Base-by-base conservation (phyloP, 257 asterid species). In the Penstemon eatonii region DNA sequence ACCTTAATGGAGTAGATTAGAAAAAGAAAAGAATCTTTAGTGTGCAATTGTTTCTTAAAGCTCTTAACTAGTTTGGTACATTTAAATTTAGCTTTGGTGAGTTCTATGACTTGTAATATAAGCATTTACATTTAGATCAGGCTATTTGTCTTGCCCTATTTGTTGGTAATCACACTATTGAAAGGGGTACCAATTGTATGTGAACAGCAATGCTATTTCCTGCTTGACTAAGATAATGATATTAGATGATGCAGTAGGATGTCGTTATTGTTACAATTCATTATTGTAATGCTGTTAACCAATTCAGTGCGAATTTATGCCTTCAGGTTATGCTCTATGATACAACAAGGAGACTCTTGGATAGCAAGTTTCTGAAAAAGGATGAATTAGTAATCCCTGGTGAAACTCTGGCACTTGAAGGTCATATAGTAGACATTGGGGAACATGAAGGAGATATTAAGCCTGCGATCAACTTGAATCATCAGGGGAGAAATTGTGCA, bases 341-440 rank as follows among this genome's bases (percentile, higher is more conserved):
- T 66, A 77, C 66, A 57, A 83, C 84, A 72, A 77, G 85, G 82
- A 80, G 81, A 75, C 89, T 80, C 74, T 74, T 91, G 58, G 83
- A 74, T 50, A 81, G 88, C 84, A 83, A 82, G 78, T 87, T 89
- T 80, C 80, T 89, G 75, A 89, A 79, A 73, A 83, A 74, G 71
- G 83, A 84, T 76, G 97, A 87, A 77, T 43, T 50, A 13, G 79
- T 91, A 69, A 56, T 66, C 66, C 77, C 86, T 75, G 97, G 97
- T 54, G 82, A 78, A 81, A 81, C 89, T 8, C 73, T 91, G 36
- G 45, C 73, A 49, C 72, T 89, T 72, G 94, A 83, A 36, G 89
- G 94, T 57, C 80, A 87, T 80, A 71, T 84, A 69, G 95, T 87
- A 38, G 95, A 91, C 57, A 76, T 91, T 67, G 97, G 87, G 73